A percentile compares a stretch with the other conserved stretches of the same genome.
Evolutionary conservation across 139 green algal genomes (phyloP).

Genomic region (Chlamydomonas sp.): DNA sequence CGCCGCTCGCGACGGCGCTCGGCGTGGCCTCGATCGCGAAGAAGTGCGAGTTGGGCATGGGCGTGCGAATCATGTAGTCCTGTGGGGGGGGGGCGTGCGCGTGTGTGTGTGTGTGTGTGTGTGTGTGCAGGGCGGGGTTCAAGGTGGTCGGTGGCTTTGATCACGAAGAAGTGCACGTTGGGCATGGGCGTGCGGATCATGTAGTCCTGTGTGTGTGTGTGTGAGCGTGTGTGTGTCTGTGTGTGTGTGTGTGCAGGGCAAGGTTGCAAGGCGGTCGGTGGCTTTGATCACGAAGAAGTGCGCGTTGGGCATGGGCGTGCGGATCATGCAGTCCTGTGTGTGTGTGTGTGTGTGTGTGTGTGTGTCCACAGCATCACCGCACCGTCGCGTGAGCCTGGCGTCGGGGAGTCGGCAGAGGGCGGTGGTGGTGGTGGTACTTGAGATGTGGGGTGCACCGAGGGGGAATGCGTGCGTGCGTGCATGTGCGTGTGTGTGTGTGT

Average conservation of each 20-base stretch:
- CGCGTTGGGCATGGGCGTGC: conserved; percentile 60
- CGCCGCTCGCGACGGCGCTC: conserved; percentile 55
- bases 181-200: conserved; percentile 72
- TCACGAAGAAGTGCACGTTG: conserved; percentile 73
- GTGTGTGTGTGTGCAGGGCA: too few species aligned
- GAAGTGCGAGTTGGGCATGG: conserved; percentile 66
- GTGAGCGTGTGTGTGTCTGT: conserved; percentile 2
- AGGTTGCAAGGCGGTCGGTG: too few species aligned
- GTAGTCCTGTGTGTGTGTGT: conserved; percentile 16
- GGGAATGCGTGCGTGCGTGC: too few species aligned
- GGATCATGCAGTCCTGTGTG: conserved; percentile 44
- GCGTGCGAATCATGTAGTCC: conserved; percentile 67
- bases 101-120: conserved; percentile 4
- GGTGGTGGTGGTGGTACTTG: too few species aligned
- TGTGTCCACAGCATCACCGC: too few species aligned
- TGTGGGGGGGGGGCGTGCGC: not conserved
- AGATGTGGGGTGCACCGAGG: too few species aligned
- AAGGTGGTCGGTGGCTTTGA: conserved; percentile 70
- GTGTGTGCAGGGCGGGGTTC: too few species aligned
- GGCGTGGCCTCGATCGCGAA: conserved; percentile 84
- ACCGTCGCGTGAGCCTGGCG: too few species aligned
- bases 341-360: not conserved
- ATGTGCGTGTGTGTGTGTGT: too few species aligned
- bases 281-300: conserved; percentile 87
- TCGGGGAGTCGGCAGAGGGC: too few species aligned